phyloP scores from a whole-genome alignment of 164 flowering plant species.

The Dillenia turbinata region DNA sequence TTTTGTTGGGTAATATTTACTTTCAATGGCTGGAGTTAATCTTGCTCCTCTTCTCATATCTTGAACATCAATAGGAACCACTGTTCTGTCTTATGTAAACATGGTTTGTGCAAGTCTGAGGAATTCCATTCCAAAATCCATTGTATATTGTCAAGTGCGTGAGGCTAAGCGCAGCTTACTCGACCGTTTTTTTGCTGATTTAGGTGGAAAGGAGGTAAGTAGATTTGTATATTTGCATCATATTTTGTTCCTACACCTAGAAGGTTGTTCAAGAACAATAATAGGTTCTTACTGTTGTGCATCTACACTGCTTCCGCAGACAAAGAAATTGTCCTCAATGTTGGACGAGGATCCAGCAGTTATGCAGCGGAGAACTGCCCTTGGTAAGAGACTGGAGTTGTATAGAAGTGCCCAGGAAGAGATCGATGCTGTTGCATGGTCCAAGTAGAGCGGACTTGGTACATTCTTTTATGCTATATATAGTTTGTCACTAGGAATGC shows the following conservation, averaged over 20 bases:
- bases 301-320: conserved; percentile 32
- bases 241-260: too few species aligned
- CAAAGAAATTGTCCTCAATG: conserved; percentile 48
- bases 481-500: too few species aligned
- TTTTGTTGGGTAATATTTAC: too few species aligned
- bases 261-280: too few species aligned
- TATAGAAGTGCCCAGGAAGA: conserved; percentile 87
- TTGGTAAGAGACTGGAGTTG: conserved; percentile 82
- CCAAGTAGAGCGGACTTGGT: conserved; percentile 16
- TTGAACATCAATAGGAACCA: conserved; percentile 48
- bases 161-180: conserved; percentile 90
- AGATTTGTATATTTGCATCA: too few species aligned
- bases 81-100: conserved; percentile 75
- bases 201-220: conserved; percentile 75
- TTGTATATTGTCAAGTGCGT: conserved; percentile 75
- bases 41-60: too few species aligned
- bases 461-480: too few species aligned
- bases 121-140: conserved; percentile 83
- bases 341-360: conserved; percentile 93
- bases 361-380: conserved; percentile 72
- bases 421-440: conserved; percentile 40
- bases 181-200: conserved; percentile 76
- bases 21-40: too few species aligned
- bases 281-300: too few species aligned
- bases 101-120: conserved; percentile 77